phyloP scores from a whole-genome alignment of 2,329 filamentous ascomycete species.

The Lizonia empirigonia region DNA sequence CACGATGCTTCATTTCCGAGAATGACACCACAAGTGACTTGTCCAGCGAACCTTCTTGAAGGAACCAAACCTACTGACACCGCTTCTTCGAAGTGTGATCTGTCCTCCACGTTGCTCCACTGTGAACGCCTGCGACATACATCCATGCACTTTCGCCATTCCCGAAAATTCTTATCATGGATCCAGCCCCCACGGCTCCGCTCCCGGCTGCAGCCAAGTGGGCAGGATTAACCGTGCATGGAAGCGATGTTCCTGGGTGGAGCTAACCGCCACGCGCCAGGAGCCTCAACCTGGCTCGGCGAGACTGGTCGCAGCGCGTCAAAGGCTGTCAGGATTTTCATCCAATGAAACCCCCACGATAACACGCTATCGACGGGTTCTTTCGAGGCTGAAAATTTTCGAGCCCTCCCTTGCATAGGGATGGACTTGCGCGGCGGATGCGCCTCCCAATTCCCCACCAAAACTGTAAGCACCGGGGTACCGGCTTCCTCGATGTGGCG shows the following conservation, averaged over 20 bases:
- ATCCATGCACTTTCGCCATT: conserved; percentile 6
- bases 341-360: conserved; percentile 17
- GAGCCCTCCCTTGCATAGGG: conserved; percentile 14
- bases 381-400: conserved; percentile 18
- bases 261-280: conserved; percentile 18
- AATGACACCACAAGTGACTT: conserved; percentile 9
- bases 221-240: conserved; percentile 19
- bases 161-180: conserved; percentile 18
- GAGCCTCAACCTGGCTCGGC: conserved; percentile 20
- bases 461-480: conserved; percentile 11
- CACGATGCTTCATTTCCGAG: neutral
- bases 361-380: conserved; percentile 8
- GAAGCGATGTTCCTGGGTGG: conserved; percentile 19
- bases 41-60: neutral
- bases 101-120: conserved; percentile 5
- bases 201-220: conserved; percentile 16
- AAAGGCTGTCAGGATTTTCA: conserved; percentile 1
- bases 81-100: conserved; percentile 5
- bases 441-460: conserved; percentile 11
- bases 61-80: conserved; percentile 10
- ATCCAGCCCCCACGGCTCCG: conserved; percentile 18
- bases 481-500: conserved; percentile 15
- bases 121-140: neutral
- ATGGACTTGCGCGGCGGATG: conserved; percentile 9
- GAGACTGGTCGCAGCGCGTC: conserved; percentile 14